phyloP scores from a whole-genome alignment of 176 grass and related monocot genomes.

The Triticum monococcum region DNA sequence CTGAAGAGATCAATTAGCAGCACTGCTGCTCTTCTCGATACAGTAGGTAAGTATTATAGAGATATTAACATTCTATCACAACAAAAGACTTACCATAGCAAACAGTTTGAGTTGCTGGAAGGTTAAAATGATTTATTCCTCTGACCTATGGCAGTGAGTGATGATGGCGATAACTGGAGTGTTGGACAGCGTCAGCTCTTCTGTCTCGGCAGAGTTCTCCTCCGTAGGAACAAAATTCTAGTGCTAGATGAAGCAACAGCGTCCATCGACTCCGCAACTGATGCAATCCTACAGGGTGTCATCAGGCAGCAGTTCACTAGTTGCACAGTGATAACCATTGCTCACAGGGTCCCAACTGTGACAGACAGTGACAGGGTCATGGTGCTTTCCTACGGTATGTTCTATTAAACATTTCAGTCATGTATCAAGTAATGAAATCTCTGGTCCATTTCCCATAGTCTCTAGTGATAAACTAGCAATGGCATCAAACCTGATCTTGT shows the following conservation, averaged over 20 bases:
- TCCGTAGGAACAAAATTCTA: conserved; percentile 76
- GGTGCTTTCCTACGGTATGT: conserved; percentile 91
- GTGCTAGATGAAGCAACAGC: conserved; percentile 92
- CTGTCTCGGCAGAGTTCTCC: conserved; percentile 86
- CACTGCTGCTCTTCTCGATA: conserved; percentile 80
- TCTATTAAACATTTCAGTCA: conserved; percentile 12
- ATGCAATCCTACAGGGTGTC: conserved; percentile 77
- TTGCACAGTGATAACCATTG: conserved; percentile 86
- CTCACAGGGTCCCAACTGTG: conserved; percentile 92
- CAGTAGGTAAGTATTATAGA: conserved; percentile 46
- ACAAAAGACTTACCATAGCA: background rate
- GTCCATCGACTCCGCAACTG: conserved; percentile 86
- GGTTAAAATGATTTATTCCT: background rate
- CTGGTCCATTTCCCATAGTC: background rate
- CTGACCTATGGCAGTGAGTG: conserved; percentile 52
- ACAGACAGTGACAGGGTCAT: conserved; percentile 91
- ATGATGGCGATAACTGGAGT: conserved; percentile 93
- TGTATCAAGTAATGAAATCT: conserved; percentile 1
- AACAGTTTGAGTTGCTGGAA: background rate
- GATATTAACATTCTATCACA: background rate
- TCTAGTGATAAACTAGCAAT: conserved; percentile 6
- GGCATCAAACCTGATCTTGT: conserved; percentile 1
- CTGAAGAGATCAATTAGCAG: conserved; percentile 61
- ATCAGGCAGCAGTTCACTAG: conserved; percentile 79
- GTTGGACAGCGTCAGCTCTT: conserved; percentile 90